Evolutionary conservation across 2,329 filamentous ascomycete genomes (phyloP).

Genomic region (Ascochyta lentis): DNA sequence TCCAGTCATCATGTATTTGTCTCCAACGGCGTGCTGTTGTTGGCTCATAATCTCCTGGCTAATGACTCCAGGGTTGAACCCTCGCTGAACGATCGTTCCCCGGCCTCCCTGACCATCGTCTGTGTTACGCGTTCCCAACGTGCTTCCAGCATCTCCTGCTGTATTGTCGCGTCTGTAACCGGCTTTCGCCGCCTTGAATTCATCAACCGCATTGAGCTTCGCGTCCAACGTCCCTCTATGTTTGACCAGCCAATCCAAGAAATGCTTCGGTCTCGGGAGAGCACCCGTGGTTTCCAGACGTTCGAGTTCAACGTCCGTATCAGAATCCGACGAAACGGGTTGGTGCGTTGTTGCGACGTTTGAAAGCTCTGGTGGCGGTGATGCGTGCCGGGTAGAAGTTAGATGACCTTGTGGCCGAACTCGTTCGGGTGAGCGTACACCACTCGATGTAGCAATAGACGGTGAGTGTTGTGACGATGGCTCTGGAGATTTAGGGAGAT

Average conservation of each 20-base stretch:
- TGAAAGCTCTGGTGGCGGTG: not conserved
- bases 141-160: not conserved
- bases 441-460: not conserved
- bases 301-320: not conserved
- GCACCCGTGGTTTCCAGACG: not conserved
- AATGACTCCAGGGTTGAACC: not conserved
- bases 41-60: not conserved
- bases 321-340: not conserved
- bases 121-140: not conserved
- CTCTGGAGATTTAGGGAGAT: not conserved
- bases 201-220: not conserved
- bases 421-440: not conserved
- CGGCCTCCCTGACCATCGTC: not conserved
- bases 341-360: not conserved
- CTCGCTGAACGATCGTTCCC: not conserved
- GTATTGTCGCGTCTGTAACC: not conserved
- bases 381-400: not conserved
- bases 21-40: too few species aligned
- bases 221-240: not conserved
- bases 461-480: not conserved
- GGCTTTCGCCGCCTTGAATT: not conserved
- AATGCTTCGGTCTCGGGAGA: not conserved
- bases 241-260: not conserved
- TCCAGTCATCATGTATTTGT: not conserved
- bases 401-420: not conserved